Evolutionary conservation across 2,329 filamentous ascomycete genomes (phyloP).

Genomic region (Arthrobotrys conoides): DNA sequence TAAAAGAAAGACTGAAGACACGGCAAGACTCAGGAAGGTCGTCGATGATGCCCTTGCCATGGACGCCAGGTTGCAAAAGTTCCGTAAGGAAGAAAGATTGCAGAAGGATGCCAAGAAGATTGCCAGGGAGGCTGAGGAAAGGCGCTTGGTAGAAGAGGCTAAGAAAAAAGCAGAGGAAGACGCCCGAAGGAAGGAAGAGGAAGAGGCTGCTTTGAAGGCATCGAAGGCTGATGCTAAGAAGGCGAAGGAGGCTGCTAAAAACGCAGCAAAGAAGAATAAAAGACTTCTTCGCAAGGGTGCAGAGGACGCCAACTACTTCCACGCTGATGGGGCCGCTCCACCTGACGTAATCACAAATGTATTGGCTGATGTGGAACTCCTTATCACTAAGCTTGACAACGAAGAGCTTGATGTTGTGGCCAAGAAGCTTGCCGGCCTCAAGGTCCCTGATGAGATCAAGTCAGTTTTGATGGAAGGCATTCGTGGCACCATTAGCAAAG

Average conservation of each 20-base stretch:
- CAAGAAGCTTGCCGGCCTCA: conserved; percentile 81
- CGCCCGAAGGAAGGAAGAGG: conserved; percentile 82
- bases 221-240: conserved; percentile 90
- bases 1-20: conserved; percentile 99
- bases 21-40: conserved; percentile 86
- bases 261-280: conserved; percentile 99
- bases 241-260: conserved; percentile 98
- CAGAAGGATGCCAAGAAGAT: conserved; percentile 95
- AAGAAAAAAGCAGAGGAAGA: conserved; percentile 86
- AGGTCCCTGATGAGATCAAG: conserved; percentile 88
- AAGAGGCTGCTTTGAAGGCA: conserved; percentile 87
- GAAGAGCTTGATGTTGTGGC: conserved; percentile 91
- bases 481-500: conserved; percentile 81
- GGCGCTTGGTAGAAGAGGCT: conserved; percentile 87
- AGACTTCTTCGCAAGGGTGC: conserved; percentile 92
- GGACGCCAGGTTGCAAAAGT: conserved; percentile 97
- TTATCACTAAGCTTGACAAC: conserved; percentile 89
- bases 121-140: conserved; percentile 92
- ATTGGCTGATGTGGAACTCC: conserved; percentile 84
- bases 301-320: conserved; percentile 99
- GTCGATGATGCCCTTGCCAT: conserved; percentile 86
- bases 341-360: conserved; percentile 84
- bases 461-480: conserved; percentile 83
- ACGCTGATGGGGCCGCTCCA: conserved; percentile 77
- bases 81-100: conserved; percentile 90